Conservation (phyloP, 2,329 filamentous ascomycete species). For the Scytalidium sp. region DNA sequence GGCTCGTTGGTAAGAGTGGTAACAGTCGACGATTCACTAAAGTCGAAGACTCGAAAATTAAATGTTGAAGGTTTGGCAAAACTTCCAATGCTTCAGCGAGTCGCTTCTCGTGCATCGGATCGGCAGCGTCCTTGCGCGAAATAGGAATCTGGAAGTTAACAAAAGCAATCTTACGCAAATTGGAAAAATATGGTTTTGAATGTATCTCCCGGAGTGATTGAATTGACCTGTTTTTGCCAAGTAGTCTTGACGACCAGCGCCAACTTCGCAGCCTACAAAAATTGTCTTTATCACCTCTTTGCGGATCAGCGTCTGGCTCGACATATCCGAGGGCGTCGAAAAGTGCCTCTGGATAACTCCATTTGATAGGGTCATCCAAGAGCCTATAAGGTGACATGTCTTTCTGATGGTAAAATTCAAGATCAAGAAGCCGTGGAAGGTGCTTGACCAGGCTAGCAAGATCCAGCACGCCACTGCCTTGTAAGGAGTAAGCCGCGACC, state of each 20-base stretch:
- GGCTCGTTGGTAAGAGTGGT: conserved; percentile 60
- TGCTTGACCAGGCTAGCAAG: conserved; percentile 56
- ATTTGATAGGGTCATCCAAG: conserved; percentile 56
- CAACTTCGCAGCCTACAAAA: conserved; percentile 45
- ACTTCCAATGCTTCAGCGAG: conserved; percentile 42
- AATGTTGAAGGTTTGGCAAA: conserved; percentile 61
- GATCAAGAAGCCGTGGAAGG: conserved; percentile 62
- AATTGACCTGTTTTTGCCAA: conserved; percentile 41
- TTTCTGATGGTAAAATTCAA: conserved; percentile 69
- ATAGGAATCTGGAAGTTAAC: conserved; percentile 62
- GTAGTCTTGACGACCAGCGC: conserved; percentile 59
- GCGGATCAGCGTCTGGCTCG: conserved; percentile 32
- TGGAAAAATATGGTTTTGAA: conserved; percentile 50
- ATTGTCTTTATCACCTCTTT: conserved; percentile 24
- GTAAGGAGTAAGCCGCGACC: conserved; percentile 51
- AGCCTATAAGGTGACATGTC: conserved; percentile 66
- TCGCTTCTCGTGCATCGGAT: conserved; percentile 33
- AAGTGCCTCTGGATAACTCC: conserved; percentile 65
- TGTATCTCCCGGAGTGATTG: conserved; percentile 53
- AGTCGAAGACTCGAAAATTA: conserved; percentile 74
- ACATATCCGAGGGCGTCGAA: conserved; percentile 63
- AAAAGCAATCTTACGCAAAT: conserved; percentile 54
- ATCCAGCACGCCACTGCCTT: conserved; percentile 51
- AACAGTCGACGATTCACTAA: conserved; percentile 67
- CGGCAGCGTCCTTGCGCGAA: conserved; percentile 24